These are phyloP conservation scores for Sporothrix curviconia DNA, from an alignment of 2,329 filamentous ascomycete species.

Conservation along the genomic window DNA sequence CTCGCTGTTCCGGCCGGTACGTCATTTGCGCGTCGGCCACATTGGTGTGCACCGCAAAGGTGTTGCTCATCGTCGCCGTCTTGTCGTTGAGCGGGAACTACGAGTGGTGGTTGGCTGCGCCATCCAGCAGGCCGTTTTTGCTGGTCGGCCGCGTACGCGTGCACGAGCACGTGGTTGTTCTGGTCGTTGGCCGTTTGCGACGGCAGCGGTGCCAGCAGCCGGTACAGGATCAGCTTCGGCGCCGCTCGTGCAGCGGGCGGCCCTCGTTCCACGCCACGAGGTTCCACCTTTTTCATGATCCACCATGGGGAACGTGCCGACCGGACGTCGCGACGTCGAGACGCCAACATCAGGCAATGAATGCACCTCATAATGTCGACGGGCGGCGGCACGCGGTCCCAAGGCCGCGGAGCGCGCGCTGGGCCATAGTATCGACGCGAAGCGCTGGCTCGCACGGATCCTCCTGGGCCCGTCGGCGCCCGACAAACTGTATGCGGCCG, in stretches of 20 bases:
- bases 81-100: conserved; percentile 37
- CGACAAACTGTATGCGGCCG: conserved; percentile 28
- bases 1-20: conserved; percentile 14
- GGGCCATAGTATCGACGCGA: conserved; percentile 34
- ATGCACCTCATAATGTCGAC: conserved; percentile 39
- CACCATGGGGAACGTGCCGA: conserved; percentile 42
- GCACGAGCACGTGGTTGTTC: conserved; percentile 41
- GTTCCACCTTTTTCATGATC: conserved; percentile 52
- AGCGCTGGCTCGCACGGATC: conserved; percentile 37
- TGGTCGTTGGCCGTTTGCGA: conserved; percentile 23
- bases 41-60: conserved; percentile 47
- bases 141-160: conserved; percentile 47
- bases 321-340: conserved; percentile 32
- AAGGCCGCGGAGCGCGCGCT: conserved; percentile 30
- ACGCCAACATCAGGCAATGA: conserved; percentile 30
- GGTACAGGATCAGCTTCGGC: conserved; percentile 46
- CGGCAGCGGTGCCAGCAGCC: conserved; percentile 38
- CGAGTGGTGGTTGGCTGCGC: conserved; percentile 43
- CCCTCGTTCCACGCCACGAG: conserved; percentile 39
- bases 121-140: conserved; percentile 50
- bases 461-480: conserved; percentile 35
- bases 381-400: conserved; percentile 41
- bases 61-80: conserved; percentile 43
- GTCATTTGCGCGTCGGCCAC: conserved; percentile 41
- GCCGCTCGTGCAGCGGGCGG: conserved; percentile 36